Conservation (phyloP, 371 early-diverging fungal genomes). For the Mucor ambiguus region DNA sequence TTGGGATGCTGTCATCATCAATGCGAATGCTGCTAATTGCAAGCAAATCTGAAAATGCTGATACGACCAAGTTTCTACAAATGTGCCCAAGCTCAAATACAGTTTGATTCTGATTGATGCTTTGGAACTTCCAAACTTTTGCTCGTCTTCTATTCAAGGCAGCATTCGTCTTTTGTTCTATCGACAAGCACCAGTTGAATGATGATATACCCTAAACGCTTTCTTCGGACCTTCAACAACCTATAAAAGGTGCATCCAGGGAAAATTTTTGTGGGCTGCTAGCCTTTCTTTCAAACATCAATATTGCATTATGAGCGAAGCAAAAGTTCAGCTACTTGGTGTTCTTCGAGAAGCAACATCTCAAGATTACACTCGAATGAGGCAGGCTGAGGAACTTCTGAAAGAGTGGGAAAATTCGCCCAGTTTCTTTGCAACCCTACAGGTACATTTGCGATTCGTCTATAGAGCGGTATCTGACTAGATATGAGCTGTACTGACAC, state of each 20-base stretch:
- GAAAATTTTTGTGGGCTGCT: background rate
- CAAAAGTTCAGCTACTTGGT: constrained; percentile 56
- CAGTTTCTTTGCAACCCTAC: constrained; percentile 73
- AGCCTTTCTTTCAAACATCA: background rate
- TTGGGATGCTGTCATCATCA: too few relatives aligned
- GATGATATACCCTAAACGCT: background rate
- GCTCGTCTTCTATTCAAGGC: too few relatives aligned
- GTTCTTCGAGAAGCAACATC: constrained; percentile 71
- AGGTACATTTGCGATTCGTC: constrained; percentile 45
- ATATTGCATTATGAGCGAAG: constrained; percentile 47
- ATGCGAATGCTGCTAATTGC: too few relatives aligned
- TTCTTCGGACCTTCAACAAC: constrained; percentile 1
- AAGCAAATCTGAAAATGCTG: too few relatives aligned
- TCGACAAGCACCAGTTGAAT: too few relatives aligned
- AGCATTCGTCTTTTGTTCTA: too few relatives aligned
- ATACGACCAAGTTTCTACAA: too few relatives aligned
- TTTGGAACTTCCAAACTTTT: too few relatives aligned
- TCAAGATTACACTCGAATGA: constrained; percentile 65
- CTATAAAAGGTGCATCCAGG: background rate
- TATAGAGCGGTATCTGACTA: background rate
- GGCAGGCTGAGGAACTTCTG: constrained; percentile 71
- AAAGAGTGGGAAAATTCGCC: constrained; percentile 78
- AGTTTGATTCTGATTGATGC: too few relatives aligned
- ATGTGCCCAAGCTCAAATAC: too few relatives aligned
- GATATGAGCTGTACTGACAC: background rate